Evolutionary conservation across 805 yeast genomes (phyloP).

Genomic region (Hanseniaspora taiwanica): DNA sequence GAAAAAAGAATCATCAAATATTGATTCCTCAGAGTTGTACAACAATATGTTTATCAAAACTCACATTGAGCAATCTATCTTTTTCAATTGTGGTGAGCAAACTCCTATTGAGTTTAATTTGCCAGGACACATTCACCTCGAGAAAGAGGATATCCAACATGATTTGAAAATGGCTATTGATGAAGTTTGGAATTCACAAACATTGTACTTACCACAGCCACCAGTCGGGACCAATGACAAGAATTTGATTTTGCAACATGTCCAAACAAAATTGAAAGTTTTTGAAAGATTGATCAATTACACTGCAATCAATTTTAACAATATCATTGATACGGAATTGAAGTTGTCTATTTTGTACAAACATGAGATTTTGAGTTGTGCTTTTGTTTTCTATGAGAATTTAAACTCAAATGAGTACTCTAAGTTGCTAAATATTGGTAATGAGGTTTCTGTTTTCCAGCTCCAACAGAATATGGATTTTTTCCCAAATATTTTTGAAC

Average conservation of each 20-base stretch:
- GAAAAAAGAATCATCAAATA: slow-evolving; percentile 8
- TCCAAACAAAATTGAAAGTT: slow-evolving; percentile 35
- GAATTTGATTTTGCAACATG: slow-evolving; percentile 37
- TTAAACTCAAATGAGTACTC: neutral
- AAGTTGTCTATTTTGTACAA: slow-evolving; percentile 28
- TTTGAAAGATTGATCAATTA: slow-evolving; percentile 33
- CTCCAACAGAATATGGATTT: slow-evolving; percentile 2
- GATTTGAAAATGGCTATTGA: slow-evolving; percentile 39
- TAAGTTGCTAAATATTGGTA: neutral
- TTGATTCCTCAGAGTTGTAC: slow-evolving; percentile 13
- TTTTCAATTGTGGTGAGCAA: slow-evolving; percentile 33
- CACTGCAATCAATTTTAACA: slow-evolving; percentile 32
- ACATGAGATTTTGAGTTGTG: slow-evolving; percentile 34
- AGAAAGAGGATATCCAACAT: slow-evolving; percentile 30
- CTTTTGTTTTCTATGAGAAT: neutral
- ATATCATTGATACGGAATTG: slow-evolving; percentile 23
- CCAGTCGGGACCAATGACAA: neutral
- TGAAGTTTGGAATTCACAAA: slow-evolving; percentile 45
- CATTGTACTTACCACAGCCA: slow-evolving; percentile 42
- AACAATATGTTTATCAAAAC: slow-evolving; percentile 38
- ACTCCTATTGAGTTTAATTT: slow-evolving; percentile 38
- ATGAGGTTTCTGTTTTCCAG: neutral
- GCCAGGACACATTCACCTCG: slow-evolving; percentile 32
- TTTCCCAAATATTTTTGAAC: slow-evolving; percentile 16
- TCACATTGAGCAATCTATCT: slow-evolving; percentile 73